phyloP scores from a whole-genome alignment of 1,284 basidiomycete genomes.

The Puccinia coronata region DNA sequence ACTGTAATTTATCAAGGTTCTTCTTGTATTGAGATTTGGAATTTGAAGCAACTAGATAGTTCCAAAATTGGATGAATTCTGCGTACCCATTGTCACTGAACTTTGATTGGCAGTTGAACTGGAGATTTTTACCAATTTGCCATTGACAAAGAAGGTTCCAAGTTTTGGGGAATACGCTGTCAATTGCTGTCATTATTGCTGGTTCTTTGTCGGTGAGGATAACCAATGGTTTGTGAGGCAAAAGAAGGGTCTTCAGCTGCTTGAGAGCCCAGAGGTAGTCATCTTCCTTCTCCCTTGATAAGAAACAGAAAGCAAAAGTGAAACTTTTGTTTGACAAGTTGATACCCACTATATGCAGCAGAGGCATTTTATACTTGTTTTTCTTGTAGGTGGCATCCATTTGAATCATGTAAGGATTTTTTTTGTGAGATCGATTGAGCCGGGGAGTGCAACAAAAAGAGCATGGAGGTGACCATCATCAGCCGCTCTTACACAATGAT shows the following conservation, averaged over 20 bases:
- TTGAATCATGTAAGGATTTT: background rate
- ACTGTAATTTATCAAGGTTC: background rate
- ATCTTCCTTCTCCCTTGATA: background rate
- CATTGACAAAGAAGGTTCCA: conserved; percentile 24
- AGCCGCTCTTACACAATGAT: background rate
- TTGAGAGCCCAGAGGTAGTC: conserved; percentile 17
- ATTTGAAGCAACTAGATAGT: background rate
- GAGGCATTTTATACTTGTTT: conserved; percentile 5
- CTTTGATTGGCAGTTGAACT: background rate
- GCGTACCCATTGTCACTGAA: background rate
- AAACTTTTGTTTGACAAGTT: background rate
- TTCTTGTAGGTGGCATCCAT: conserved; percentile 10
- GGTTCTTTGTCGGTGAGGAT: conserved; percentile 27
- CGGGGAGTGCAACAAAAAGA: background rate
- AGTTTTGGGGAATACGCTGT: conserved; percentile 7
- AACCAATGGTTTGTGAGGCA: background rate
- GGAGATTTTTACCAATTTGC: conserved; percentile 22
- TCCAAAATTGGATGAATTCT: background rate
- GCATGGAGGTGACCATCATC: background rate
- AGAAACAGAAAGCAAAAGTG: conserved; percentile 24
- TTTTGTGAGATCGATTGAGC: background rate
- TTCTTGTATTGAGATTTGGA: background rate
- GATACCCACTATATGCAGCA: background rate
- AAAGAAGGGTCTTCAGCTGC: background rate
- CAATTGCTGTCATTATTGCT: conserved; percentile 14